Conservation (phyloP, 106 monocot genomes). For the Dioscorea zingiberensis region DNA sequence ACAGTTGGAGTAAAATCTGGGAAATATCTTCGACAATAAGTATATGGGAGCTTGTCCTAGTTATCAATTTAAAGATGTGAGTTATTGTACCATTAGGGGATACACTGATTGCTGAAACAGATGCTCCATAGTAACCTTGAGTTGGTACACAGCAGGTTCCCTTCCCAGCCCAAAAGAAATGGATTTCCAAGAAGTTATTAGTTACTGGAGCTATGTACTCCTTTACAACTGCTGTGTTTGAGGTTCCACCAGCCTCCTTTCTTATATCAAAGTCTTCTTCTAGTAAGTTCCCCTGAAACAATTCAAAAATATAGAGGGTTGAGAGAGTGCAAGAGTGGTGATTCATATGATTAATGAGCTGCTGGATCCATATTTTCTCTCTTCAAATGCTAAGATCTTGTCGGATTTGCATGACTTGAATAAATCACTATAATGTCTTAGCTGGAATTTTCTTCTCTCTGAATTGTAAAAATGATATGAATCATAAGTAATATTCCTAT, state of each 20-base stretch:
- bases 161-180: constrained; percentile 37
- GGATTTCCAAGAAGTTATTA: constrained; percentile 20
- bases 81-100: neutral
- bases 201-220: constrained; percentile 11
- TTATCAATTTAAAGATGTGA: too few species aligned
- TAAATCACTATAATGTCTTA: too few species aligned
- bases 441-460: too few species aligned
- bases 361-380: too few species aligned
- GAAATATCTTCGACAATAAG: neutral
- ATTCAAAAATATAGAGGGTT: neutral
- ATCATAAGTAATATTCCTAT: too few species aligned
- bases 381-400: too few species aligned
- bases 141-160: constrained; percentile 35
- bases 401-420: too few species aligned
- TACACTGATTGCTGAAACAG: constrained; percentile 22
- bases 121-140: constrained; percentile 23
- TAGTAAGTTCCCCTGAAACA: constrained; percentile 18
- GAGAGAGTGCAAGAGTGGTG: too few species aligned
- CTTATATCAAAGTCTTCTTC: constrained; percentile 31
- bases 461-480: too few species aligned
- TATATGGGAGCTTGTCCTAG: too few species aligned
- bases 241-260: constrained; percentile 20
- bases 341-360: too few species aligned
- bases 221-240: constrained; percentile 10
- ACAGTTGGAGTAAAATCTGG: constrained; percentile 62